phyloP scores from a whole-genome alignment of 306 rosid species.

The Malus orientalis region DNA sequence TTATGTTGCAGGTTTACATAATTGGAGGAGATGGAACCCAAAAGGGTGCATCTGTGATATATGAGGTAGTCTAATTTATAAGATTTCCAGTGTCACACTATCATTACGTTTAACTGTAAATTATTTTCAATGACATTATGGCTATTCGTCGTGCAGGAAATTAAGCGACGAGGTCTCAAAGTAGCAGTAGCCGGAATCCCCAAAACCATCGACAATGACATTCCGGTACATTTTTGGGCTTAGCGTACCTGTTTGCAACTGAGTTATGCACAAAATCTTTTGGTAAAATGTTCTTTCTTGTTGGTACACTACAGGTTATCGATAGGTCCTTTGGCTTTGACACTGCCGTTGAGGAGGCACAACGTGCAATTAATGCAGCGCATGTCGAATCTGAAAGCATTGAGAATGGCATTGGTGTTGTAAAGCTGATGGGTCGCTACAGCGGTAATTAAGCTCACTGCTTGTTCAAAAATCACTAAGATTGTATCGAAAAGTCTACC shows the following conservation, averaged over 20 bases:
- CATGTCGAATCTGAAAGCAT: constrained; percentile 88
- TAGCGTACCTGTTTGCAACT: not conserved
- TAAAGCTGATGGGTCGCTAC: constrained; percentile 93
- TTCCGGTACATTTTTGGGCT: constrained; percentile 46
- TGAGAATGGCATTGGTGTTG: constrained; percentile 88
- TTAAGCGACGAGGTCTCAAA: constrained; percentile 83
- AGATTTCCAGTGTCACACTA: not conserved
- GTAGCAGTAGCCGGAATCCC: constrained; percentile 86
- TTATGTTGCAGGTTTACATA: constrained; percentile 70
- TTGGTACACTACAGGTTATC: constrained; percentile 47
- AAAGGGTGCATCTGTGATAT: constrained; percentile 83
- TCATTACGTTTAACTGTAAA: not conserved
- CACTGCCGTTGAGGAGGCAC: constrained; percentile 99
- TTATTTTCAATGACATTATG: not conserved
- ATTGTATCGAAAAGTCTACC: not conserved
- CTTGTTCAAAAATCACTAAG: not conserved
- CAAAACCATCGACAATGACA: constrained; percentile 93
- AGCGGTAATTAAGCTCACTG: constrained; percentile 52
- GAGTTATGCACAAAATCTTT: not conserved
- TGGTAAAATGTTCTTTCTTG: constrained; percentile 5
- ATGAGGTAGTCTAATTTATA: constrained; percentile 48
- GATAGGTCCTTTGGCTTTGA: constrained; percentile 94
- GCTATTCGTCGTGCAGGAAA: constrained; percentile 52
- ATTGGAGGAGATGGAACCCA: constrained; percentile 99
- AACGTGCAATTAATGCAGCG: constrained; percentile 96